Evolutionary conservation across 2,329 filamentous ascomycete species (phyloP).

Genomic region (Parastagonospora avenae): DNA sequence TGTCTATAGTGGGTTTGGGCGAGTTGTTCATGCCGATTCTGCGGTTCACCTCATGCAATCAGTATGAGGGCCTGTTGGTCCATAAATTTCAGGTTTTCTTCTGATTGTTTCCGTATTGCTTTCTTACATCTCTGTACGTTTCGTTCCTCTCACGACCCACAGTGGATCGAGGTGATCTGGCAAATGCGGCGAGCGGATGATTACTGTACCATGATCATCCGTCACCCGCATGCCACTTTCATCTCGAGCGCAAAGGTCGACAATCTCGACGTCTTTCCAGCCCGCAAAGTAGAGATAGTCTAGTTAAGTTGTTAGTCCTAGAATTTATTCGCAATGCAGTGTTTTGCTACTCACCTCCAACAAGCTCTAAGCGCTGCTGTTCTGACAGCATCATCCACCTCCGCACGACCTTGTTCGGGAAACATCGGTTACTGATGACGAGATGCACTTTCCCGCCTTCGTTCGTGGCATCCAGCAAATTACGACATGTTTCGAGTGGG

Average conservation of each 20-base stretch:
- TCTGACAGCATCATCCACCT: conserved; percentile 55
- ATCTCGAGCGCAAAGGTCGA: conserved; percentile 55
- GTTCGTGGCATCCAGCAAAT: conserved; percentile 48
- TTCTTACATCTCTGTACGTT: neutral
- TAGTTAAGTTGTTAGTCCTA: neutral
- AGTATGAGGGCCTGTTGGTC: too few relatives aligned
- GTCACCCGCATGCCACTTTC: conserved; percentile 23
- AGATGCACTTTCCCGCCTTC: conserved; percentile 56
- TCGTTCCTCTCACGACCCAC: conserved; percentile 35
- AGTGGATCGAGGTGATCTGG: conserved; percentile 30
- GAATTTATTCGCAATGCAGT: too few relatives aligned
- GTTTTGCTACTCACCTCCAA: conserved; percentile 44
- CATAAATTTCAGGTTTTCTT: too few relatives aligned
- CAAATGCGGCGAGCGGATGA: conserved; percentile 11
- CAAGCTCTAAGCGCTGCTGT: conserved; percentile 54
- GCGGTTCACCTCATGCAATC: too few relatives aligned
- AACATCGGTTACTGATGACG: conserved; percentile 58
- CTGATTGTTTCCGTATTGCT: too few relatives aligned
- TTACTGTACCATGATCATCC: conserved; percentile 26
- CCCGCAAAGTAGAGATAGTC: conserved; percentile 58
- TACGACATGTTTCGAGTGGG: conserved; percentile 53
- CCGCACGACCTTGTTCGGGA: conserved; percentile 58
- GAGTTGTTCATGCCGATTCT: too few relatives aligned
- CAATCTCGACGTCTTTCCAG: conserved; percentile 59
- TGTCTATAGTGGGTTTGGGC: too few relatives aligned